Base-by-base conservation (phyloP, 2,329 filamentous ascomycete genomes). In the Trichoderma citrinoviride region DNA sequence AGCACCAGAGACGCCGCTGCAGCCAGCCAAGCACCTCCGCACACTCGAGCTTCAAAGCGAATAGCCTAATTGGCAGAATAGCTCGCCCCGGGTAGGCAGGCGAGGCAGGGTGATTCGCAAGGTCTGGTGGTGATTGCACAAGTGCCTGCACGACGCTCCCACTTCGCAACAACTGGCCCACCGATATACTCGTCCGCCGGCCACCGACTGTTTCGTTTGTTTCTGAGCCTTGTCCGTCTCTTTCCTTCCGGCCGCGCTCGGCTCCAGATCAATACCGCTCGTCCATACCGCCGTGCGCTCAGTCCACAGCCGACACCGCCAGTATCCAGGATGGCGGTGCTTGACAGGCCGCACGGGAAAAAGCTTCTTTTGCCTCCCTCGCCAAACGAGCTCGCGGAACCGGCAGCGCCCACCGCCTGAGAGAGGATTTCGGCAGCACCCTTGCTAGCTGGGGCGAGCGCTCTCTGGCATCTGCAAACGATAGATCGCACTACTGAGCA, bases 371-470 rank as follows among this genome's bases (percentile, higher is more conserved):
- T 65, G 50, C 43, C 54, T 52, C 63, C 33, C 14, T 54, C 46
- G 61, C 65, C 65, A 65, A 60, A 60, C 25, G 21, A 23, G 52
- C 55, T 65, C 65, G 62, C 58, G 67, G 66, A 68, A 68, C 64
- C 66, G 67, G 67, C 64, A 64, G 47, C 61, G 62, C 19, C 65
- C 65, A 65, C 65, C 62, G 55, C 55, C 63, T 61, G 54, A 55
- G 37, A 52, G 43, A 43, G 49, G 63, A 43, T 60, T 64, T 68
- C 66, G 66, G 66, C 61, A 67, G 44, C 64, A 67, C 46, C 66
- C 66, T 56, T 54, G 66, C 60, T 63, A 64, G 33, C 33, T 8
- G 33, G 33, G 54, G 49, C 50, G 52, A 55, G 44, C n/a, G 53
- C 33, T 64, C 44, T 23, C 44, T 63, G 61, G 52, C 49, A 63